phyloP scores from a whole-genome alignment of 345 rosid genomes.

The Raphanus sativus region DNA sequence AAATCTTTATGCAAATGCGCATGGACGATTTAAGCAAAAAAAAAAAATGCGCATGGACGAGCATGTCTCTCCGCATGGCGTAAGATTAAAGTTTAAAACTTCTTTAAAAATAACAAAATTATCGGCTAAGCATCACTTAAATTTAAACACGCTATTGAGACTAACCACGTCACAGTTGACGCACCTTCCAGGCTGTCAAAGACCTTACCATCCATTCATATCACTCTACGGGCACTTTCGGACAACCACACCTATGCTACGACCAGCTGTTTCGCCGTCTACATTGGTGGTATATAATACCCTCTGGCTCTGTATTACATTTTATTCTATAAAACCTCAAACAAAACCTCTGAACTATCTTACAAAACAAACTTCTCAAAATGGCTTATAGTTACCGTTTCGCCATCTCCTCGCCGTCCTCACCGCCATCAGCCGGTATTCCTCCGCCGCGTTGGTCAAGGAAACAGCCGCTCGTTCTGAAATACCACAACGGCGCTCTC shows the following conservation, averaged over 20 bases:
- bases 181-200: slow-evolving; percentile 31
- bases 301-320: background rate
- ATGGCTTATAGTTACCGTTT: slow-evolving; percentile 47
- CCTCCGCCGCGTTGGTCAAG: slow-evolving; percentile 58
- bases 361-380: background rate
- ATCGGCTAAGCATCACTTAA: slow-evolving; percentile 31
- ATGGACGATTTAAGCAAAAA: no score
- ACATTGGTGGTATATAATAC: slow-evolving; percentile 28
- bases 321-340: background rate
- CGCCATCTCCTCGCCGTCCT: slow-evolving; percentile 37
- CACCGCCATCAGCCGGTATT: slow-evolving; percentile 13
- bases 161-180: slow-evolving; percentile 32
- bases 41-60: background rate
- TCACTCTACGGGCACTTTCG: background rate
- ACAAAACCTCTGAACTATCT: slow-evolving; percentile 1
- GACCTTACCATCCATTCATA: background rate
- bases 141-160: slow-evolving; percentile 27
- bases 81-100: background rate
- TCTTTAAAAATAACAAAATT: slow-evolving; percentile 1
- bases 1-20: background rate
- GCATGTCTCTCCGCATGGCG: background rate
- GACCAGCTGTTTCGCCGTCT: slow-evolving; percentile 26
- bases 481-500: slow-evolving; percentile 35
- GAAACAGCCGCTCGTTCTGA: slow-evolving; percentile 61
- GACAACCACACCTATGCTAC: slow-evolving; percentile 21